Percentiles rank a stretch among this genome's conserved stretches.
Conservation (phyloP, 2,329 filamentous ascomycete genomes). For the Calycina herbarum region DNA sequence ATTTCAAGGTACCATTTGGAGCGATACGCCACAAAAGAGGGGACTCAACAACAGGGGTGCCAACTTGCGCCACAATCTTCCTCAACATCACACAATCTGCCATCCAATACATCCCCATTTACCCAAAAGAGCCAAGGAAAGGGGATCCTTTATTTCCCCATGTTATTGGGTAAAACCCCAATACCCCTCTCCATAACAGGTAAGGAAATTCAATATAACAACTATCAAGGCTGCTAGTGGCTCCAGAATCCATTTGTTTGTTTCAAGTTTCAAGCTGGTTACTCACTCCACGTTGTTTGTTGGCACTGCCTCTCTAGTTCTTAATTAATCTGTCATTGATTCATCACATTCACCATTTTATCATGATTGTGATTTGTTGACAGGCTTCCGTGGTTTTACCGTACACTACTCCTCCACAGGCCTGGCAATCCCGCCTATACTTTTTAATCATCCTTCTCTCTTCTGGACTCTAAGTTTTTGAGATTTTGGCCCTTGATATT, state of each 20-base stretch:
- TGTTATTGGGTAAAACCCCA: neutral
- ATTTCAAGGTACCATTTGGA: neutral
- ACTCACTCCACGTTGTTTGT: neutral
- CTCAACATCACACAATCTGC: neutral
- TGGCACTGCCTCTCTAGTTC: neutral
- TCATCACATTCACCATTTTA: neutral
- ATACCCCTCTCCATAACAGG: neutral
- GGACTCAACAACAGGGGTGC: neutral
- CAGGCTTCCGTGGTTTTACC: neutral
- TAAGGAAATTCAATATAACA: neutral
- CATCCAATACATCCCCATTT: neutral
- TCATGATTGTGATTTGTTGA: neutral
- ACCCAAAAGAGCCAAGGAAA: neutral
- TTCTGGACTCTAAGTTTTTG: neutral
- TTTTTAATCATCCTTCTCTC: neutral
- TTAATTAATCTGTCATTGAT: neutral
- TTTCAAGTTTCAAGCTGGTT: neutral
- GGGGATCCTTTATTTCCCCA: neutral
- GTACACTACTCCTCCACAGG: neutral
- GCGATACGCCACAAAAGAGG: slow-evolving; percentile 3
- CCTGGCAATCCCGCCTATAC: neutral
- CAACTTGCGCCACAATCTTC: neutral
- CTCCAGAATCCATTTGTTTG: neutral
- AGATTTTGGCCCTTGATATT: neutral
- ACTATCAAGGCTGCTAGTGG: neutral